These are phyloP conservation scores for Juncus inflexus DNA, from an alignment of 176 grass and related monocot genomes.

Conservation along the genomic window DNA sequence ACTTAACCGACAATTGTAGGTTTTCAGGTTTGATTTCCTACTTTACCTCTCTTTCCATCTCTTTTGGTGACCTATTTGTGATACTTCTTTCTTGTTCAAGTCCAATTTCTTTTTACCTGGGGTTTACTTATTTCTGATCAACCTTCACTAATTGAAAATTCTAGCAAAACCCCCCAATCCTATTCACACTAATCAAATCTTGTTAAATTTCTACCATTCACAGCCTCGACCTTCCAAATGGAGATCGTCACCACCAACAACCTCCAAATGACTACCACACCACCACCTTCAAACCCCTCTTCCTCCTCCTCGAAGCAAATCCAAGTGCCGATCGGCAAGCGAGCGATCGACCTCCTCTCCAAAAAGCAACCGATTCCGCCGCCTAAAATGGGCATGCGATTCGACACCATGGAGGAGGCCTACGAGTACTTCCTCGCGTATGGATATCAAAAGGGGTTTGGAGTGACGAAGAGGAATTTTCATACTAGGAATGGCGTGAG, in stretches of 20 bases:
- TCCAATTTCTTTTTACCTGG: too few species aligned
- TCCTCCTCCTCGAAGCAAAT: constrained; percentile 21
- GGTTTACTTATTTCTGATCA: too few species aligned
- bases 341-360: constrained; percentile 17
- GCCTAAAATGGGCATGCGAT: constrained; percentile 68
- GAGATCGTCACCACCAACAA: background rate
- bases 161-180: too few species aligned
- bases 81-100: too few species aligned
- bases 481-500: constrained; percentile 73
- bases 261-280: background rate
- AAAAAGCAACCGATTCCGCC: constrained; percentile 14
- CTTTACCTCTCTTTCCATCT: too few species aligned
- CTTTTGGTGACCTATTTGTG: too few species aligned
- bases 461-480: constrained; percentile 69
- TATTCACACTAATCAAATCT: too few species aligned
- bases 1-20: too few species aligned
- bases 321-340: constrained; percentile 11
- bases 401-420: constrained; percentile 70
- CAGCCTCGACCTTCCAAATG: too few species aligned
- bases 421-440: constrained; percentile 77
- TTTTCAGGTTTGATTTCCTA: too few species aligned
- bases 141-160: too few species aligned
- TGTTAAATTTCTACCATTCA: too few species aligned
- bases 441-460: constrained; percentile 70
- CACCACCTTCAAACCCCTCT: constrained; percentile 14